Evolutionary conservation across 108 stramenopile species (phyloP), one percentile per base, ranked within the genome.

Genomic region (Bacterosira constricta): DNA sequence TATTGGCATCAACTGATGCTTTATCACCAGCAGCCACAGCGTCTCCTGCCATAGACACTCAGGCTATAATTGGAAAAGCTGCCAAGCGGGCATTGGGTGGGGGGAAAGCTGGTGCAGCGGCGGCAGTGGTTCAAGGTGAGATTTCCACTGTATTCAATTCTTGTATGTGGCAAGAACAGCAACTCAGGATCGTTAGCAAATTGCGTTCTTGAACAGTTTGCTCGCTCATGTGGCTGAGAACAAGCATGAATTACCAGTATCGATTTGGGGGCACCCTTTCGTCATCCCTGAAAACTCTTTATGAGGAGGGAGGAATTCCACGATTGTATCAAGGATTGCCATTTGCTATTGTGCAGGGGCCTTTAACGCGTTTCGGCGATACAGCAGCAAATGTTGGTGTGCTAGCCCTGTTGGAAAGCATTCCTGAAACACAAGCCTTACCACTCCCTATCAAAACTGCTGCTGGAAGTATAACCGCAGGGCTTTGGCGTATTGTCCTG

Each of bases 141-240:
- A n/a, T n/a, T n/a, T n/a, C n/a, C n/a, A n/a, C n/a, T n/a, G n/a
- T n/a, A n/a, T n/a, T n/a, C n/a, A n/a, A n/a, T n/a, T n/a, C n/a
- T n/a, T n/a, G n/a, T n/a, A n/a, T n/a, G n/a, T n/a, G n/a, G n/a
- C n/a, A n/a, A n/a, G n/a, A n/a, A n/a, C n/a, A n/a, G n/a, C n/a
- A n/a, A n/a, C n/a, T n/a, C n/a, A n/a, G n/a, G n/a, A n/a, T n/a
- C n/a, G n/a, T n/a, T n/a, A n/a, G n/a, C n/a, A n/a, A n/a, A n/a
- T n/a, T n/a, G n/a, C n/a, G n/a, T n/a, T n/a, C n/a, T n/a, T n/a
- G n/a, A n/a, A n/a, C n/a, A n/a, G 98, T 99, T 15, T 62, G 77
- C 45, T 78, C 84, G 30, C 85, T 99, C 49, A 99, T 99, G 99
- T 99, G 99, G 99, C 63, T 99, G 35, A 83, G 99, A 13, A 99